phyloP scores from a whole-genome alignment of 306 rosid genomes.

The Dryas alaskensis region DNA sequence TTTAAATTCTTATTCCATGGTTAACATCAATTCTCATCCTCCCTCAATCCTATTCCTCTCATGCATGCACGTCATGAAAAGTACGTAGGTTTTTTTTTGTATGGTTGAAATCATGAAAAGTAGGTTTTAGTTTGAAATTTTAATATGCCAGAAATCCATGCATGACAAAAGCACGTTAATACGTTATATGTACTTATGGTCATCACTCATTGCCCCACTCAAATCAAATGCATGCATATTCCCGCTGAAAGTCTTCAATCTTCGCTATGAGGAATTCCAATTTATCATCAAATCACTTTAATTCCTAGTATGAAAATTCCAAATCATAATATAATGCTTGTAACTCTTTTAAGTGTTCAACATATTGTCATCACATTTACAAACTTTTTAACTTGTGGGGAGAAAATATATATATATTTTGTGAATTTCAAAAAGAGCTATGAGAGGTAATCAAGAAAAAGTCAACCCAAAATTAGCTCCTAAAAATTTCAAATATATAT shows the following conservation, averaged over 20 bases:
- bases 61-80: background rate
- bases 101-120: background rate
- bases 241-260: background rate
- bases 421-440: too few relatives aligned
- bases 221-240: background rate
- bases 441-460: too few relatives aligned
- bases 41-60: background rate
- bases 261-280: background rate
- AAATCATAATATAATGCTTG: background rate
- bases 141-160: background rate
- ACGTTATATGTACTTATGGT: too few relatives aligned
- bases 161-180: background rate
- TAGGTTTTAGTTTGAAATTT: background rate
- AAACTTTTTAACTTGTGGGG: too few relatives aligned
- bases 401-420: too few relatives aligned
- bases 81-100: too few relatives aligned
- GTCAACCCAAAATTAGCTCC: too few relatives aligned
- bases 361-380: too few relatives aligned
- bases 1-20: conserved; percentile 5
- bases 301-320: conserved; percentile 14
- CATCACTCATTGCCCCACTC: conserved; percentile 3
- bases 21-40: background rate
- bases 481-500: too few relatives aligned
- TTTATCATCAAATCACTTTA: background rate
- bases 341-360: too few relatives aligned